Evolutionary conservation across 495 filamentous ascomycete species (phyloP), one percentile per base, ranked within the genome.

Genomic region (Xylaria curta): DNA sequence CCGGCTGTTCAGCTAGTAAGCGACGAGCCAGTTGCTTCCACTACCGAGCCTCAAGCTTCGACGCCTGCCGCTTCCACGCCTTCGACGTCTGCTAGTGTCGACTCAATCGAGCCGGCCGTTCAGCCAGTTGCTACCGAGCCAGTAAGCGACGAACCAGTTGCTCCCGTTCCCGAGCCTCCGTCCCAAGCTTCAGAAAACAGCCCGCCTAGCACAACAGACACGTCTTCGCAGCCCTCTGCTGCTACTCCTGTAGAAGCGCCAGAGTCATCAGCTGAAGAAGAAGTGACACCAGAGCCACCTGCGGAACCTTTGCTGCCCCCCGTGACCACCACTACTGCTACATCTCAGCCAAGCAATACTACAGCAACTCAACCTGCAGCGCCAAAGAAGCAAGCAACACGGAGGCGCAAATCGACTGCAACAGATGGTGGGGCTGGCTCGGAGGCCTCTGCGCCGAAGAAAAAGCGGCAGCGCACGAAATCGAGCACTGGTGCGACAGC

Each of bases 311-410:
- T 74, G 21, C 75, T 72, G 9, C 68, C 71, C 26, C 66, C 68
- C 7, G 69, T 73, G 28, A 40, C 75, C 31, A 73, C 74, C 2
- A 71, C 65, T 70, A 66, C 67, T 1, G 73, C 73, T 21, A 70
- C 72, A 49, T 47, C 70, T 24, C 46, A 66, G 0, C 40, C 61
- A 63, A 64, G 70, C 17, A 72, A 74, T 56, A 31, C 74, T 51
- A 19, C 60, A 12, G 10, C 56, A 44, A 24, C 69, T 53, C 70
- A 72, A 44, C 19, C 58, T 31, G n/a, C 70, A 40, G 71, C 74
- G 9, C 69, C 75, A n/a, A 79, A 74, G 70, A 78, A 77, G 66
- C 69, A 58, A 62, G 62, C 74, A 19, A 68, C 70, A 42, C 78
- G 74, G 28, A 77, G 69, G 65, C 71, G 70, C 36, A 72, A 69